Percentiles rank a stretch among this genome's conserved stretches.
These are phyloP conservation scores for Pythium rhizo-oryzae DNA, from an alignment of 352 stramenopile genomes.

Conservation along the genomic window DNA sequence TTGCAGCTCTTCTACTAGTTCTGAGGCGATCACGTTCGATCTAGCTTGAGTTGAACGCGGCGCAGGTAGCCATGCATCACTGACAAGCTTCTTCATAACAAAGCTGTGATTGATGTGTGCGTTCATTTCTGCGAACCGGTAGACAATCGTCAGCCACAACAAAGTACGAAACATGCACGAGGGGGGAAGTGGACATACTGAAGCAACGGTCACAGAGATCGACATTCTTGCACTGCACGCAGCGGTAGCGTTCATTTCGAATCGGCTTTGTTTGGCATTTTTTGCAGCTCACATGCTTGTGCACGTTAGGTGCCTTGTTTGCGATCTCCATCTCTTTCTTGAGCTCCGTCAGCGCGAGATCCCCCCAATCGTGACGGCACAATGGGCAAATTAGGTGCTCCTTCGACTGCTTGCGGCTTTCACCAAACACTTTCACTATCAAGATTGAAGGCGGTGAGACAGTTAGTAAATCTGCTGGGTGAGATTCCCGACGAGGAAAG, in stretches of 20 bases:
- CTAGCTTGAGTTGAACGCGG: slow-evolving; percentile 25
- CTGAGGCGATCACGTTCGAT: slow-evolving; percentile 35
- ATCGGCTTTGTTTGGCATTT: slow-evolving; percentile 82
- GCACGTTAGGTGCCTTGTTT: slow-evolving; percentile 75
- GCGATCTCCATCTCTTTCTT: slow-evolving; percentile 76
- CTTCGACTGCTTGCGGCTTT: slow-evolving; percentile 80
- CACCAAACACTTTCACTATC: slow-evolving; percentile 83
- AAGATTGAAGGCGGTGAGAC: neutral
- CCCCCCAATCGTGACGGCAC: slow-evolving; percentile 82
- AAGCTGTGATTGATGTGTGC: slow-evolving; percentile 68
- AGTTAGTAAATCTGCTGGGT: neutral
- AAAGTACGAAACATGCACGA: neutral
- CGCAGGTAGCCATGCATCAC: slow-evolving; percentile 56
- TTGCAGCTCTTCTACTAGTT: slow-evolving; percentile 66
- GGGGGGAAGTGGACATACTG: slow-evolving; percentile 37
- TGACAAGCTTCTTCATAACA: slow-evolving; percentile 67
- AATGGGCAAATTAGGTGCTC: slow-evolving; percentile 86
- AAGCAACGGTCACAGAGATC: slow-evolving; percentile 81
- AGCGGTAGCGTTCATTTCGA: slow-evolving; percentile 78
- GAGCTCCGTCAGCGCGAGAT: slow-evolving; percentile 56
- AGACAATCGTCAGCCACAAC: neutral
- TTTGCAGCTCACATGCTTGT: slow-evolving; percentile 63
- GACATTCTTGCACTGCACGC: slow-evolving; percentile 76
- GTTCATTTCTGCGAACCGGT: slow-evolving; percentile 51
- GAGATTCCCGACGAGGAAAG: neutral